Base-by-base conservation (phyloP, 176 grass and related monocot genomes). In the Olyra latifolia region DNA sequence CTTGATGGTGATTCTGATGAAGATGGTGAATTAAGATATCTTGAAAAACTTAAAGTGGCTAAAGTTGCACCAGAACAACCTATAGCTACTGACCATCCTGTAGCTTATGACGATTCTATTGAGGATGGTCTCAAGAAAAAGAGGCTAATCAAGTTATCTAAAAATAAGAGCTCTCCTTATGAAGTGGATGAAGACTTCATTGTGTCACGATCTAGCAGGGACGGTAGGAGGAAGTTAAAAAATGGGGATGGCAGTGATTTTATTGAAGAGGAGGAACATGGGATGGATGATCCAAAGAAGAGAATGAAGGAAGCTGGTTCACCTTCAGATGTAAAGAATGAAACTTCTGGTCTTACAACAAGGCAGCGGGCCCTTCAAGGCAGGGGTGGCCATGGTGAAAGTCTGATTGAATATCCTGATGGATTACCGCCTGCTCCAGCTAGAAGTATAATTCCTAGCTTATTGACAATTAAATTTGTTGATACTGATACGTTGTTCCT, bases 301-400 rank as follows among this genome's bases (percentile, higher is more conserved):
- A 54, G 32, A 53, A 54, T 87, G 22, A 84, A 79, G 32, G 77
- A 83, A 71, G 49, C 46, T 79, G 78, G 81, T 64, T 88, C 81
- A 60, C 82, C 78, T 66, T 62, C 77, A 65, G 67, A 75, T 76
- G 60, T 39, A 14, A 94, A 83, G 76, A 66, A 67, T 69, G 92
- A 87, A 62, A 79, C 81, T 61, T 73, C 79, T 82, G 83, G 83
- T 48, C 89, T 94, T 72, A 95, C 91, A 65, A 88, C 86, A 65
- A 94, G 96, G 57, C 96, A 95, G 66, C 84, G 96, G 14, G 96
- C 96, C 54, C 92, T 98, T 84, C 96, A 98, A 72, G 90, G 87
- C 72, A 92, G 91, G 77, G 90, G 88, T 84, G 84, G 90, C 28
- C 75, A 84, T 91, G 84, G 90, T 72, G 95, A 92, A 77, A 87